Conservation (phyloP, 805 yeast species). For the Scheffersomyces stipitis region DNA sequence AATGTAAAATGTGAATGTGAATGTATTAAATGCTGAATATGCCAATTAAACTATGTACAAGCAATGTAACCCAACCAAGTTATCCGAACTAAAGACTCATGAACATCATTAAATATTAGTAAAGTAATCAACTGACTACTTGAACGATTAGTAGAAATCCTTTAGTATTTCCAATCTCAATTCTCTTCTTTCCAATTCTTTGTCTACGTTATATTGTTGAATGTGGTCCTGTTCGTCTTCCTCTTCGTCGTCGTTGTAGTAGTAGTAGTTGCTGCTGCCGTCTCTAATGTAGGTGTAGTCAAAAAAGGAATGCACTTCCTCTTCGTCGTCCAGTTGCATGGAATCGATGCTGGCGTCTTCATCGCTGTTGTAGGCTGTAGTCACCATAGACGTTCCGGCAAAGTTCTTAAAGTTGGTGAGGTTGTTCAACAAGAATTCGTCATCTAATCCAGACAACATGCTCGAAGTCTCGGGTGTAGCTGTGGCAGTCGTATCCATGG, state of each 20-base stretch:
- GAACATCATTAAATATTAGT: too few relatives aligned
- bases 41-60: too few relatives aligned
- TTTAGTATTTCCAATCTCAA: constrained; percentile 37
- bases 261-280: constrained; percentile 9
- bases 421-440: constrained; percentile 26
- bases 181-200: constrained; percentile 37
- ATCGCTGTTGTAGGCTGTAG: constrained; percentile 15
- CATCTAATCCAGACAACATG: constrained; percentile 20
- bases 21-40: too few relatives aligned
- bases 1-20: too few relatives aligned
- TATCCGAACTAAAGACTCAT: too few relatives aligned
- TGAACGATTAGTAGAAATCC: constrained; percentile 28
- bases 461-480: constrained; percentile 2
- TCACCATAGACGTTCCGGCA: constrained; percentile 9
- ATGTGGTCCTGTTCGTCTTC: constrained; percentile 7
- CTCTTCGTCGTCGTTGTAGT: constrained; percentile 7
- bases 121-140: too few relatives aligned
- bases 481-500: neutral
- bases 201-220: constrained; percentile 15
- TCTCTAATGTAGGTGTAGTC: constrained; percentile 5
- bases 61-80: too few relatives aligned
- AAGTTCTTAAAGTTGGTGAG: constrained; percentile 11
- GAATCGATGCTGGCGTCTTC: constrained; percentile 12
- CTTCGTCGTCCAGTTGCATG: constrained; percentile 16
- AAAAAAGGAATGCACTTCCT: constrained; percentile 13